A percentile compares a stretch with the other conserved stretches of the same genome.
These are phyloP conservation scores for Ophiostoma ips DNA, from an alignment of 2,329 filamentous ascomycete species.

Conservation along the genomic window DNA sequence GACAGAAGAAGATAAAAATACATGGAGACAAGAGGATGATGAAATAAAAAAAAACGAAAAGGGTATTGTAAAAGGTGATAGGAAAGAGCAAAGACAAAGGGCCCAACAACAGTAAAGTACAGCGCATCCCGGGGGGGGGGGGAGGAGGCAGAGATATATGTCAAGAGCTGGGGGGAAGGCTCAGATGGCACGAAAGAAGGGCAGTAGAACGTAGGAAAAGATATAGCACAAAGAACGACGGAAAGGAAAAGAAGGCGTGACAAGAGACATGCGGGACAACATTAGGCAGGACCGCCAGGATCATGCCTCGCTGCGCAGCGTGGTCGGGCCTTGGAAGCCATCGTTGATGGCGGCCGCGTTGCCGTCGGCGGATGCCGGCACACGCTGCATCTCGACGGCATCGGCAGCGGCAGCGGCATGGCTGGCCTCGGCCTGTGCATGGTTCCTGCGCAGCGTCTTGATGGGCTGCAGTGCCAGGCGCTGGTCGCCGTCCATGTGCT, in stretches of 20 bases:
- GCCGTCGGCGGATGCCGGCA: conserved; percentile 17
- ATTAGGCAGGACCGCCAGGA: background rate
- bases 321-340: conserved; percentile 7
- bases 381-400: conserved; percentile 60
- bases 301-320: background rate
- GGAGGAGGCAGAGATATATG: too few species aligned
- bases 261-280: too few species aligned
- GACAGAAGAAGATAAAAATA: background rate
- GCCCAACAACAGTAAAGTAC: too few species aligned
- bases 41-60: background rate
- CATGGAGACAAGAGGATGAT: background rate
- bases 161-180: too few species aligned
- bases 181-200: too few species aligned
- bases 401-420: conserved; percentile 31
- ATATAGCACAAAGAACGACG: background rate
- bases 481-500: conserved; percentile 70
- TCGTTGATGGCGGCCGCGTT: background rate
- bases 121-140: too few species aligned
- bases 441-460: background rate
- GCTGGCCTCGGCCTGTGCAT: background rate
- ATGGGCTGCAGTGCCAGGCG: conserved; percentile 49
- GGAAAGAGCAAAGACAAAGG: too few species aligned
- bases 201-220: too few species aligned
- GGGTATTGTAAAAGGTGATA: too few species aligned
- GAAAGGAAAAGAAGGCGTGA: background rate